Evolutionary conservation across 202 grass and related monocot genomes (phyloP), one percentile per base, ranked within the genome.

Genomic region (Eragrostis tef): DNA sequence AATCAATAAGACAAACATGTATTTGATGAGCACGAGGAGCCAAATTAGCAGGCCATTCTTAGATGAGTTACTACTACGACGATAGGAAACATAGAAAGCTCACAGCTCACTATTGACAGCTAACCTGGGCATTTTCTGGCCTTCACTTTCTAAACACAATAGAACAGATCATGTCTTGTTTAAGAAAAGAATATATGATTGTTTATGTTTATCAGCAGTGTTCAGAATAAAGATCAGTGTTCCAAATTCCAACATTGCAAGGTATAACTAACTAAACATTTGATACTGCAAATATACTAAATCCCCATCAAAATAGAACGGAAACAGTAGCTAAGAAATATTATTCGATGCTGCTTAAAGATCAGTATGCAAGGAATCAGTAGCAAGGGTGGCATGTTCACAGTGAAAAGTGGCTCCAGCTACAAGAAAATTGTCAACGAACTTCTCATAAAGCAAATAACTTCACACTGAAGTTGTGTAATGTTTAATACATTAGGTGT

Each of bases 401-500:
- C 69, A 53, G 20, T n/a, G 12, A 45, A 62, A 75, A 58, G 51
- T 1, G 1, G 11, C 26, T 67, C 66, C 25, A 57, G 64, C 42
- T 22, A 19, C 31, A 54, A 47, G 44, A 70, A 70, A 47, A 47
- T 57, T 70, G 39, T 66, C 48, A 34, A 24, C 46, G 11, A 80
- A 75, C 6, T 61, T 67, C 21, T 4, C 39, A 24, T 24, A 66
- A n/a, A 60, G 49, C 44, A 70, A 17, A 67, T 43, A 67, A 54
- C 53, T 46, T 9, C 7, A 71, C 50, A 88, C 25, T 46, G 65
- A 48, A 44, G 39, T n/a, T 71, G n/a, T 67, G 45, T 81, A 75
- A 88, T 80, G 25, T 59, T 52, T 80, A 80, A 88, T 67, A 81
- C 34, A 27, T 43, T 57, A 79, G 20, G 19, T 8, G 34, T 42